Base-by-base conservation (phyloP, 2,329 filamentous ascomycete species). In the Exophiala oligosperma region DNA sequence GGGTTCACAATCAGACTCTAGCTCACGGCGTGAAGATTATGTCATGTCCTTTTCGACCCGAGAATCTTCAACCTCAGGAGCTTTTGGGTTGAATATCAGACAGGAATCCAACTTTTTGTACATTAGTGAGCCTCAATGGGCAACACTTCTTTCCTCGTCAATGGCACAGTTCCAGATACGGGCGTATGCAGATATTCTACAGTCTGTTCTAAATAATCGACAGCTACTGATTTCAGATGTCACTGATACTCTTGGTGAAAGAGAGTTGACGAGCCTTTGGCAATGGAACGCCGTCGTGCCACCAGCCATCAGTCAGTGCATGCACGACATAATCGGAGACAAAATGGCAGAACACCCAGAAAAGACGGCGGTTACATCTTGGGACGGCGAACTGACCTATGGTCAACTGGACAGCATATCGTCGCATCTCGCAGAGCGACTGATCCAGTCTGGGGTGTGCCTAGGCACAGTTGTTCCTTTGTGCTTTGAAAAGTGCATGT, bases 401-500 rank as follows among this genome's bases (percentile, higher is more conserved):
- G 57, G 48, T 9, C 73, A 53, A 21, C 29, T 76, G 7, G 70
- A 76, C 14, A 17, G 24, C 7, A 8, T 53, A 11, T 72, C 67
- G 48, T 76, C 58, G 52, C 70, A 64, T 47, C 69, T 72, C 23
- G 70, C 73, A 3, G 69, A 70, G 35, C 69, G 74, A 32, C 65
- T 79, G 4, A 67, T 67, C 1, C 58, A 64, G 1, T 62, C 73
- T 11, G 76, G 75, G 9, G 67, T 79, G 28, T 70, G 71, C 7
- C 68, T 76, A 0, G 71, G 74, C 37, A 66, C 67, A 1, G 72
- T 74, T 53, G 73, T 76, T 37, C 71, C 71, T 3, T 50, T 76
- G 4, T 74, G 69, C 44, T 76, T 76, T 38, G 74, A 76, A 47
- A 76, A 76, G 55, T 76, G 74, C 0, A 70, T 71, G 5, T 76